phyloP scores from a whole-genome alignment of 768 basidiomycete species.

The Boletales sp. region DNA sequence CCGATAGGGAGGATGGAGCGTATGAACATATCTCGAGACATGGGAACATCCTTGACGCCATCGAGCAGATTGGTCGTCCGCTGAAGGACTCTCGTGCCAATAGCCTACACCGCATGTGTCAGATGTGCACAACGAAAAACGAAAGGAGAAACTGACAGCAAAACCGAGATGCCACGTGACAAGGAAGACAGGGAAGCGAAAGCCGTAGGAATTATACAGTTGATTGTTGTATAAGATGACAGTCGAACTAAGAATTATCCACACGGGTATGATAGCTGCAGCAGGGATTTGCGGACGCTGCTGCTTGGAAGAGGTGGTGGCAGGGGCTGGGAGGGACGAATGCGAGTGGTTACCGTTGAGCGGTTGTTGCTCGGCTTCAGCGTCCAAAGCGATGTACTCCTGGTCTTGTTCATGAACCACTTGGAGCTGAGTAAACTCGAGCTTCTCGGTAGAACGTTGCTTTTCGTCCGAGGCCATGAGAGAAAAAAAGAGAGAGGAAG shows the following conservation, averaged over 20 bases:
- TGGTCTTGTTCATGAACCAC: slow-evolving; percentile 17
- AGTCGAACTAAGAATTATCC: slow-evolving; percentile 84
- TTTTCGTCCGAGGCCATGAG: slow-evolving; percentile 28
- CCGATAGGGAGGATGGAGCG: slow-evolving; percentile 92
- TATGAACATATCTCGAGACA: slow-evolving; percentile 75
- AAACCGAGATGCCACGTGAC: slow-evolving; percentile 74
- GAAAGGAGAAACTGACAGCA: neutral
- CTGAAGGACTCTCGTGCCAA: slow-evolving; percentile 83
- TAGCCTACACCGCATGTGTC: slow-evolving; percentile 40
- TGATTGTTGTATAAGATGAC: slow-evolving; percentile 98
- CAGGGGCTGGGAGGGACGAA: slow-evolving; percentile 54
- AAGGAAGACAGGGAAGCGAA: slow-evolving; percentile 89
- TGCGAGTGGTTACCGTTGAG: slow-evolving; percentile 6
- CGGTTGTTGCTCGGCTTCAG: neutral
- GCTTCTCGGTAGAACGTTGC: slow-evolving; percentile 17
- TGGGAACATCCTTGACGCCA: slow-evolving; percentile 71
- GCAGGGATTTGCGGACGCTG: slow-evolving; percentile 58
- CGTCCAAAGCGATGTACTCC: slow-evolving; percentile 2
- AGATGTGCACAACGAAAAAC: neutral
- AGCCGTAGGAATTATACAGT: slow-evolving; percentile 76
- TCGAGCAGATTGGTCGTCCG: slow-evolving; percentile 81
- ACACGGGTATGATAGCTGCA: slow-evolving; percentile 78
- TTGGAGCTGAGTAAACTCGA: slow-evolving; percentile 16
- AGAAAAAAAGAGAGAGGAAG: neutral
- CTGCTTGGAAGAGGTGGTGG: slow-evolving; percentile 39